Base-by-base conservation (phyloP, 1,139 yeast species). In the Magnusiomyces starmeri region DNA sequence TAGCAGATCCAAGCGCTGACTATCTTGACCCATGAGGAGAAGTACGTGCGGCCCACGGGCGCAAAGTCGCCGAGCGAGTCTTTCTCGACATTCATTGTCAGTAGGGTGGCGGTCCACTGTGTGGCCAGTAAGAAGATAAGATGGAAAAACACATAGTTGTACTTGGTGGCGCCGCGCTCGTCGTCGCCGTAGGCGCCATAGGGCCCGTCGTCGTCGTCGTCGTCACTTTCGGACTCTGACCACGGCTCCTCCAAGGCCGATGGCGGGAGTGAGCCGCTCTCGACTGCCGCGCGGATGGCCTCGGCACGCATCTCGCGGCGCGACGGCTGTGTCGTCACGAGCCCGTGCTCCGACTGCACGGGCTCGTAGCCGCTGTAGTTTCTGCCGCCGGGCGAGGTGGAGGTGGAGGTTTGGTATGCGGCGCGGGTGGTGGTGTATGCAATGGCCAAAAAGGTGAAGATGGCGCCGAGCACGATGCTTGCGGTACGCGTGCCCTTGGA, bases 381-480 rank as follows among this genome's bases (percentile, higher is more conserved):
- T 1, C 59, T 45, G 27, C 55, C 59, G 37, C 52, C 53, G 12
- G 37, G 27, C 4, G 51, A 50, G 4, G 63, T 51, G 7, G 72
- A 63, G 20, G 57, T 51, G 6, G 64, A 61, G 57, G 70, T 59
- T 45, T 65, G 81, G 0, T 90, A 88, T 4, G 98, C 97, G 0
- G 98, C 98, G 59, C 97, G 79, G 1, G 97, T 89, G 0, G 99
- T 92, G 1, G 98, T 92, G 66, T 94, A 94, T 0, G 97, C 97
- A 57, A 94, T 86, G 0, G 99, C 97, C 50, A 88, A 75, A 64
- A 94, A 88, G 0, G 99, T 94, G 71, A 94, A 89, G 42, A 89
- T 71, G 0, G 97, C 97, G 22, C 98, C 98, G 50, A 94, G 67
- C 0, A 92, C 81, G 51, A 90, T 83, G 58, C 95, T 85, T 21